Conservation (phyloP, 73 alveolate genomes). For the Uronychia binucleata region DNA sequence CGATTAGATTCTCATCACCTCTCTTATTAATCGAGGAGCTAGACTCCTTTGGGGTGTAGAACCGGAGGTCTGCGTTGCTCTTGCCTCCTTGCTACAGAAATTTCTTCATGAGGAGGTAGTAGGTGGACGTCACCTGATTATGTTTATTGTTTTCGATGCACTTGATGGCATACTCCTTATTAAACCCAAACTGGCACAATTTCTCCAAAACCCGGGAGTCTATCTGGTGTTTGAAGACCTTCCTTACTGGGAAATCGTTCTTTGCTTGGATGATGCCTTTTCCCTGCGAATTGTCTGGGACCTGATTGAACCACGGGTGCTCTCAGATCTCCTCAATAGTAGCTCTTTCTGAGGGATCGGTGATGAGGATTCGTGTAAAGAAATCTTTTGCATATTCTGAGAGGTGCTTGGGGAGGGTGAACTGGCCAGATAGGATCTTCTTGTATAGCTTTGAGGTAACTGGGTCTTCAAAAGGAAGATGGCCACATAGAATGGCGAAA, state of each 20-base stretch:
- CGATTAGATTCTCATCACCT: no score
- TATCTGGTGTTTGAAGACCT: no score
- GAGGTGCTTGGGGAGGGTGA: conserved; percentile 70
- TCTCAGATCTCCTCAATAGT: conserved; percentile 62
- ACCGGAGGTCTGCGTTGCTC: no score
- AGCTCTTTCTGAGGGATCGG: conserved; percentile 85
- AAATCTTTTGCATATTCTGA: conserved; percentile 71
- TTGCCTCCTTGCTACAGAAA: no score
- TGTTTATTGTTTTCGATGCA: conserved; percentile 93
- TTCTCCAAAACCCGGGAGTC: no score
- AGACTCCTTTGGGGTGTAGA: no score
- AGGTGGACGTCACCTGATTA: conserved; percentile 93
- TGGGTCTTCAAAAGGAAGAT: conserved; percentile 86
- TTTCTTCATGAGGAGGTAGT: conserved; percentile 86
- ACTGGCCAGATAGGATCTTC: conserved; percentile 74
- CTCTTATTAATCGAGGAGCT: no score
- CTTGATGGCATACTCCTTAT: conserved; percentile 89
- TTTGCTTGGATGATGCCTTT: no score
- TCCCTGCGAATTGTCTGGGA: neutral
- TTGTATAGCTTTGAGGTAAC: conserved; percentile 72
- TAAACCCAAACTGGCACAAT: no score
- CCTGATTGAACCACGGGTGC: conserved; percentile 53
- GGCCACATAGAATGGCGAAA: conserved; percentile 87
- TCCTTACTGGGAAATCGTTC: no score
- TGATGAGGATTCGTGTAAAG: conserved; percentile 75